Percentiles rank a stretch among this genome's conserved stretches.
Evolutionary conservation across 2,329 filamentous ascomycete genomes (phyloP).

Genomic region (Geosmithia putterillii): DNA sequence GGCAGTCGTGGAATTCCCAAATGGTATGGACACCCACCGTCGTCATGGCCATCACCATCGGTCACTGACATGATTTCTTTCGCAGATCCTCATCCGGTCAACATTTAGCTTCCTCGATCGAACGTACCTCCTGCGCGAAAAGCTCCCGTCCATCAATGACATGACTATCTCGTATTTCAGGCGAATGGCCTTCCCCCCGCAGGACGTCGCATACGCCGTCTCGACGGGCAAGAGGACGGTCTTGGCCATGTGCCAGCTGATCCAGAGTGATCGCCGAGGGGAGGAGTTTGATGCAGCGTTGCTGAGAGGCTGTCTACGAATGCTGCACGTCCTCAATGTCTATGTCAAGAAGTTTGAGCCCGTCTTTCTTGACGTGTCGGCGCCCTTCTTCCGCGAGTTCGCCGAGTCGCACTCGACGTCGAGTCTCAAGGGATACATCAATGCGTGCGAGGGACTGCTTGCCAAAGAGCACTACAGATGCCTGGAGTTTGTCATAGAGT

Average conservation of each 20-base stretch:
- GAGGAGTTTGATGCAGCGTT: slow-evolving; percentile 42
- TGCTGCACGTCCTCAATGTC: slow-evolving; percentile 75
- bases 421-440: slow-evolving; percentile 64
- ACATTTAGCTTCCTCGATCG: slow-evolving; percentile 93
- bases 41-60: slow-evolving; percentile 2
- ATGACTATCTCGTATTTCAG: slow-evolving; percentile 70
- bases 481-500: slow-evolving; percentile 70
- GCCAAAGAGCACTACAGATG: slow-evolving; percentile 63
- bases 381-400: slow-evolving; percentile 56
- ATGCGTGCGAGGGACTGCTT: slow-evolving; percentile 56
- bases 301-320: slow-evolving; percentile 64
- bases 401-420: slow-evolving; percentile 51
- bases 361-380: slow-evolving; percentile 54
- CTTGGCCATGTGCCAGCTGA: slow-evolving; percentile 57
- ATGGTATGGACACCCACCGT: slow-evolving; percentile 38
- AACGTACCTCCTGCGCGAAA: slow-evolving; percentile 68
- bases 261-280: slow-evolving; percentile 57
- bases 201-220: slow-evolving; percentile 2
- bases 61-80: slow-evolving; percentile 2
- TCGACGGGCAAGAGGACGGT: slow-evolving; percentile 18
- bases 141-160: slow-evolving; percentile 63
- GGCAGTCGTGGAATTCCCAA: slow-evolving; percentile 69
- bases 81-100: slow-evolving; percentile 62
- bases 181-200: slow-evolving; percentile 32
- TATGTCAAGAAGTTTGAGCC: slow-evolving; percentile 76